phyloP scores from a whole-genome alignment of 2,329 filamentous ascomycete genomes.

The Canariomyces notabilis region DNA sequence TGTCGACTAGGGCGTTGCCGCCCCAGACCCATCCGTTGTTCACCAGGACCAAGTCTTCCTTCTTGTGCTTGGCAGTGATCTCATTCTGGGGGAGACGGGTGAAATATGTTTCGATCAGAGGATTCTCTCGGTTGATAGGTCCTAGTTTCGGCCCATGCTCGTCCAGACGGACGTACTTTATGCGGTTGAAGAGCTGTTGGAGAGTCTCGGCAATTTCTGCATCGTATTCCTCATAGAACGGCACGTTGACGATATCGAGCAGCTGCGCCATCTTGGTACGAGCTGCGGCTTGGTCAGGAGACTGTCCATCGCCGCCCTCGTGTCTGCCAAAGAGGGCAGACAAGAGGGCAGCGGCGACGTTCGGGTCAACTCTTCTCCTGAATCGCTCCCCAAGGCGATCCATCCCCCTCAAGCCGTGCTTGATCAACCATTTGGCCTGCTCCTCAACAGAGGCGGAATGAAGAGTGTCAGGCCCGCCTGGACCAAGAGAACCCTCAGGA shows the following conservation, averaged over 20 bases:
- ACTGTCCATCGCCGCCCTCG: slow-evolving; percentile 44
- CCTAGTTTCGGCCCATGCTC: slow-evolving; percentile 84
- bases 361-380: slow-evolving; percentile 64
- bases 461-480: slow-evolving; percentile 43
- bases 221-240: slow-evolving; percentile 91
- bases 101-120: slow-evolving; percentile 91
- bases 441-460: slow-evolving; percentile 42
- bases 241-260: slow-evolving; percentile 78
- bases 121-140: slow-evolving; percentile 68
- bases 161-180: slow-evolving; percentile 93
- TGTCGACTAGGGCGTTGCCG: slow-evolving; percentile 88
- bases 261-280: slow-evolving; percentile 56
- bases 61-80: slow-evolving; percentile 68
- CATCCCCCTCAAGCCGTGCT: slow-evolving; percentile 64
- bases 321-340: slow-evolving; percentile 65
- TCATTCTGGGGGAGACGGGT: slow-evolving; percentile 79
- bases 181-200: slow-evolving; percentile 87
- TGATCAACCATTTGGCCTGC: slow-evolving; percentile 58
- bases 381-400: slow-evolving; percentile 78
- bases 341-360: slow-evolving; percentile 63
- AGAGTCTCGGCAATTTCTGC: slow-evolving; percentile 74
- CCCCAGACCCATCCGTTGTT: slow-evolving; percentile 99
- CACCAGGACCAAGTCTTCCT: slow-evolving; percentile 72
- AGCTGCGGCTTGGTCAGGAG: slow-evolving; percentile 47
- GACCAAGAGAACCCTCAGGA: slow-evolving; percentile 39